Evolutionary conservation across 148 eudicot genomes (phyloP).

Genomic region (Arctostaphylos glauca): DNA sequence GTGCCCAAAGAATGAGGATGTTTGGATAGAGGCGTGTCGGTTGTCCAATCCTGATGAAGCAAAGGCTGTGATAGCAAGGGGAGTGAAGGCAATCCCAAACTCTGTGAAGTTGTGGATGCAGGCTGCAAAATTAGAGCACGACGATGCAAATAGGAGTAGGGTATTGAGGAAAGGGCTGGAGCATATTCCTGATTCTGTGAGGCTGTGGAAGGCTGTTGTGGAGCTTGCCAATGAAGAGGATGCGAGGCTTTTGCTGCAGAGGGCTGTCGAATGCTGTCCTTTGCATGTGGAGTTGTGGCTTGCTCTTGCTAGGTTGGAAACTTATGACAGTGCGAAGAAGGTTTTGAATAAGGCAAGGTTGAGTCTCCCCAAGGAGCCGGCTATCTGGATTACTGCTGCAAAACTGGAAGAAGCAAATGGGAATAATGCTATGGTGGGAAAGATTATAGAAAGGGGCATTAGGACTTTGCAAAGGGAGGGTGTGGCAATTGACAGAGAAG

Average conservation of each 20-base stretch:
- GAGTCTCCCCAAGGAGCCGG: conserved; percentile 90
- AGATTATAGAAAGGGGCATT: conserved; percentile 87
- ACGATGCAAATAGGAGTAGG: conserved; percentile 66
- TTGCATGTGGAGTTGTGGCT: conserved; percentile 92
- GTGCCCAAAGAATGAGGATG: conserved; percentile 92
- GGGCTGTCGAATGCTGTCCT: conserved; percentile 95
- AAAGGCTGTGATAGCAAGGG: conserved; percentile 90
- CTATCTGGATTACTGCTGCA: conserved; percentile 94
- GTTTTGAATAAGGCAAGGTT: conserved; percentile 82
- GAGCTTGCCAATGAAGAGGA: conserved; percentile 94
- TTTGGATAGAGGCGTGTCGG: conserved; percentile 90
- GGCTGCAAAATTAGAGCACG: conserved; percentile 82
- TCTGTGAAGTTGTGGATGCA: conserved; percentile 96
- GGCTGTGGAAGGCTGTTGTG: conserved; percentile 94
- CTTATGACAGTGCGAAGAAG: conserved; percentile 83
- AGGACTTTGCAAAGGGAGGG: conserved; percentile 80
- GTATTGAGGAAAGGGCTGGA: conserved; percentile 94
- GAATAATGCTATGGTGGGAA: conserved; percentile 74
- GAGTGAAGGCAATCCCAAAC: conserved; percentile 79
- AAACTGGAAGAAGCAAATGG: conserved; percentile 95
- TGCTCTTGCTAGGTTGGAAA: conserved; percentile 89
- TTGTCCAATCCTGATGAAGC: conserved; percentile 74
- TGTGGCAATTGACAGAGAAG: conserved; percentile 77
- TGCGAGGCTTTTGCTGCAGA: conserved; percentile 70
- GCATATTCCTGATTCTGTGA: conserved; percentile 85